Conservation (phyloP, 306 rosid genomes). For the Prunus davidiana region DNA sequence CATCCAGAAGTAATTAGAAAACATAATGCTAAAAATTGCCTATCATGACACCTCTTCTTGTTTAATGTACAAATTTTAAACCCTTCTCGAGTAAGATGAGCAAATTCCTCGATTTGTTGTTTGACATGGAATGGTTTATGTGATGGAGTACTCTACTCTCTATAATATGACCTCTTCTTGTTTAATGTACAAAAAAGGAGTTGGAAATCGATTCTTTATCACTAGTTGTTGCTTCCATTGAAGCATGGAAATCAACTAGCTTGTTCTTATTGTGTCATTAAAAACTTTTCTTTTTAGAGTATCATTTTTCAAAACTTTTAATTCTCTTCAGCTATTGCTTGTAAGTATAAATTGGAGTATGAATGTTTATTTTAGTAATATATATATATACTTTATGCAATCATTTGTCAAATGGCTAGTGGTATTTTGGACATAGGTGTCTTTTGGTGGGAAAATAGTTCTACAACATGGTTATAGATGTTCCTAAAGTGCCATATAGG, state of each 20-base stretch:
- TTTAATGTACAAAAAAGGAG: too few relatives aligned
- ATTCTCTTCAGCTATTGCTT: too few relatives aligned
- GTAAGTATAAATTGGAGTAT: too few relatives aligned
- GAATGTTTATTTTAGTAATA: too few relatives aligned
- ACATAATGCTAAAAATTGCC: background rate
- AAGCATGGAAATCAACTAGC: background rate
- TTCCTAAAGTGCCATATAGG: background rate
- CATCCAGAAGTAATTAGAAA: background rate
- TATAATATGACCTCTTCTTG: too few relatives aligned
- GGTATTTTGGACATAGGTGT: background rate
- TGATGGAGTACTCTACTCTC: too few relatives aligned
- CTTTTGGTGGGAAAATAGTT: background rate
- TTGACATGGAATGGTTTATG: too few relatives aligned
- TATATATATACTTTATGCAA: background rate
- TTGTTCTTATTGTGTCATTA: background rate
- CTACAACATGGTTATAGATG: background rate
- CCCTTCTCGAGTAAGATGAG: background rate
- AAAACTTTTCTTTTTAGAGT: too few relatives aligned
- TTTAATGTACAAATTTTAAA: background rate
- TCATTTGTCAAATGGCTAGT: background rate
- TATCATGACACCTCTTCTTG: too few relatives aligned
- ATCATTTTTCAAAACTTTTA: too few relatives aligned
- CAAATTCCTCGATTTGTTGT: background rate
- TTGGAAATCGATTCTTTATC: too few relatives aligned
- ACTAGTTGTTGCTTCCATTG: too few relatives aligned